Base-by-base conservation (phyloP, 73 alveolate genomes). In the Tetrahymena elliotti region DNA sequence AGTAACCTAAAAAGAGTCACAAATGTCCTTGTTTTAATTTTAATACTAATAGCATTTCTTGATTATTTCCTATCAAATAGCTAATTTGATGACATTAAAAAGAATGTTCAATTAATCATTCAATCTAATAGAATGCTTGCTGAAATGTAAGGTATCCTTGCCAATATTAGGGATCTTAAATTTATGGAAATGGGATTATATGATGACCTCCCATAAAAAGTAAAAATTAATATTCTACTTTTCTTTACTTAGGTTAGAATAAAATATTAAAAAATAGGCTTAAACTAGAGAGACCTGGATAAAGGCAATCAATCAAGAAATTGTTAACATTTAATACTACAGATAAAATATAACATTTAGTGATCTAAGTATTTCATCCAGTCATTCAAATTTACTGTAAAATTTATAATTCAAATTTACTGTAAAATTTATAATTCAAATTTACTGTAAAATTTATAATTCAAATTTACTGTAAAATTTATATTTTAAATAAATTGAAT, bases 1-100 rank as follows among this genome's bases (percentile, higher is more conserved):
- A 33, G 93, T 3, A 94, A 94, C 39, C 38, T 94, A 40, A 84
- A 53, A 52, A 84, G 96, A 94, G 93, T 94, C 33, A 94, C 96
- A 13, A 94, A 88, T 88, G 83, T 94, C 15, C 93, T 94, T 82
- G 93, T 88, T 13, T 35, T 94, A 8, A 93, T 92, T 34, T 53
- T 94, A 38, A 94, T 94, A 31, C 38, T 94, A 39, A 84, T 94
- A 24, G 52, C 94, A n/a, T 94, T 94, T 88, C 92, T 92, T n/a
- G 96, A 94, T 92, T 94, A 68, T 37, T 94, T 94, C 39, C 41
- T 94, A 36, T 39, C 94, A 53, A 31, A 41, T 36, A 92, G 68
- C 47, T 20, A 94, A 84, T 94, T 47, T 52, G 93, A 94, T 84
- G 95, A 94, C n/a, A 94, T 94, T 15, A 84, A 39, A 38, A 34